phyloP scores from a whole-genome alignment of 495 filamentous ascomycete species.

The Cairneyella variabilis region DNA sequence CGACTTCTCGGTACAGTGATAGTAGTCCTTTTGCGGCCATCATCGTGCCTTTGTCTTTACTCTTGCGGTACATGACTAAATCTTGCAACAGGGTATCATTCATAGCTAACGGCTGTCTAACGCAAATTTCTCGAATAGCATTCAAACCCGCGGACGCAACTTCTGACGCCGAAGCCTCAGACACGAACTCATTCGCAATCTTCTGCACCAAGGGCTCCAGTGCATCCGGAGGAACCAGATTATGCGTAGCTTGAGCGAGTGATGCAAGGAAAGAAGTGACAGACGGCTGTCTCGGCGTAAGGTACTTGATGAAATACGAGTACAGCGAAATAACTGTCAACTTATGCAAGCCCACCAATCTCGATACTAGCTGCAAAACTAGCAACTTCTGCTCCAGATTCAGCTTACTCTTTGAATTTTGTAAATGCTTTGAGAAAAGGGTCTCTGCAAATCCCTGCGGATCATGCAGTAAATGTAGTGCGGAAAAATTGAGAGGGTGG shows the following conservation, averaged over 20 bases:
- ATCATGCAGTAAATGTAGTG: constrained; percentile 93
- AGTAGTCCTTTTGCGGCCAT: constrained; percentile 94
- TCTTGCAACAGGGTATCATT: constrained; percentile 94
- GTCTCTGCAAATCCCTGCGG: constrained; percentile 92
- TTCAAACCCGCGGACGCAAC: constrained; percentile 93
- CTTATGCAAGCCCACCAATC: constrained; percentile 90
- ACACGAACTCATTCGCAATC: constrained; percentile 98
- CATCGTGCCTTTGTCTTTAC: constrained; percentile 95
- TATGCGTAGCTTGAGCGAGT: constrained; percentile 86
- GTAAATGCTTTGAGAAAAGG: constrained; percentile 87
- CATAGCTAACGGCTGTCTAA: constrained; percentile 90
- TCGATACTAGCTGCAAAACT: constrained; percentile 82
- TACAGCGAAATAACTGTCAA: constrained; percentile 81
- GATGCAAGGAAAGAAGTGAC: constrained; percentile 95
- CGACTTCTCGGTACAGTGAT: constrained; percentile 84
- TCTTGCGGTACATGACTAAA: constrained; percentile 91
- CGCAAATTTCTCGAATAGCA: constrained; percentile 90
- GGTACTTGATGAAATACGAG: constrained; percentile 80
- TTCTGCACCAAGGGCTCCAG: constrained; percentile 90
- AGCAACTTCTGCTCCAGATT: constrained; percentile 87
- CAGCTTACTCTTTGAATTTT: constrained; percentile 79
- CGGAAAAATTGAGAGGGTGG: constrained; percentile 91
- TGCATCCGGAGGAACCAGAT: constrained; percentile 86
- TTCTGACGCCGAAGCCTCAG: constrained; percentile 85
- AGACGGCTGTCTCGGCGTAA: constrained; percentile 83